Evolutionary conservation across 805 yeast species (phyloP), one percentile per base, ranked within the genome.

Genomic region (Myxozyma vanderwaltii): DNA sequence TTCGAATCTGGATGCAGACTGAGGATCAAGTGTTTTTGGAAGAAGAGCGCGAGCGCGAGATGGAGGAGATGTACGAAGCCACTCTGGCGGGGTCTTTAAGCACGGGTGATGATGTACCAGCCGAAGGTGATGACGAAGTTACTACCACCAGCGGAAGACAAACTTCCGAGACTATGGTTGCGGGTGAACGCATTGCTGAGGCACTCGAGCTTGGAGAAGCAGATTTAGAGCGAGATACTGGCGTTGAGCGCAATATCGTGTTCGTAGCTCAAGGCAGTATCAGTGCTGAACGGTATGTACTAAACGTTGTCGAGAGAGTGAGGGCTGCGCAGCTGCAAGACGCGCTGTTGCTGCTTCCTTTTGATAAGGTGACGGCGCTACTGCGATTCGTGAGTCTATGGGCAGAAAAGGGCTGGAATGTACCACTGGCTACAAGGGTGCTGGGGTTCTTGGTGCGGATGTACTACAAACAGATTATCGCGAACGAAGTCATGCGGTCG

Each of bases 21-120:
- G 94, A 88, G 54, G 99, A 94, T 72, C 91, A 92, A 67, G 94
- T 94, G n/a, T 94, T 94, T 71, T 75, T 94, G 61, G 97, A 94
- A 73, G 99, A 94, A 78, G 99, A 94, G 76, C 81, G 94, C 59
- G 99, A 94, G 72, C 89, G 87, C 73, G 99, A 94, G 73, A 79
- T 91, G 82, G 99, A 94, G 72, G 96, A 91, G 72, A 76, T 86
- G 57, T 90, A 91, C 70, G 98, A 94, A 71, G 80, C 82, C n/a
- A 88, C 86, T 6, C 76, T 94, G 46, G 77, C 91, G 51, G 83
- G 81, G 15, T 84, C 91, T 3, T 74, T 90, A 45, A 96, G 89
- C 68, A 84, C 77, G 15, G 80, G 76, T 13, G 78, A 75, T 44
- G 54, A 33, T 15, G 8, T 17, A 10, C 41, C 23, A 15, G 75